Base-by-base conservation (phyloP, 768 basidiomycete species). In the Suillus subluteus region DNA sequence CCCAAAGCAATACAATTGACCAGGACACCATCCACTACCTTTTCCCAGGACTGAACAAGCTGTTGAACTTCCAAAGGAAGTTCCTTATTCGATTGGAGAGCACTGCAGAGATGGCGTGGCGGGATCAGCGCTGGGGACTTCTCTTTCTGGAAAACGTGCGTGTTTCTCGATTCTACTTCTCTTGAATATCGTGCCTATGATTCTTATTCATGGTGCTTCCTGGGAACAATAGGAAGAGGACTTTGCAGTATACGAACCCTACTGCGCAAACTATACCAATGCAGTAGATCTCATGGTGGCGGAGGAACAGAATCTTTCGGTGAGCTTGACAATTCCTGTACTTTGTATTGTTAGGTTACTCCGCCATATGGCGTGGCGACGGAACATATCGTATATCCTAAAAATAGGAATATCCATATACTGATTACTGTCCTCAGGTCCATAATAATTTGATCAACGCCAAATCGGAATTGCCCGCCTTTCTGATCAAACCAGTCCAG, bases 401-500 rank as follows among this genome's bases (percentile, higher is more conserved):
- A 40, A 70, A 71, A 72, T 76, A 70, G 69, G n/a, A 62, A 62
- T 12, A 58, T 68, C 71, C 43, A 76, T 46, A 6, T 59, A 66
- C 66, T 66, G 35, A 52, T 67, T 64, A 43, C 68, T 65, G 16
- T 61, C 59, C 66, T 64, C 74, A 95, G 93, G 86, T 87, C 67
- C 83, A 92, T 74, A 91, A 92, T 80, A 86, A 90, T 78, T 82
- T 94, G 82, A 92, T 96, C 80, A 93, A 95, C 72, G 90, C 91
- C 73, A 92, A 92, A 76, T 91, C 92, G 74, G 98, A 99, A 74
- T 84, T 99, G 40, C 93, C 94, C 66, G 95, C 95, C 11, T 97
- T 99, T 81, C 88, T 99, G 67, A 99, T 99, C 85, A 98, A 98
- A 82, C 98, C 98, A 8, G 92, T 99, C 59, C 98, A 99, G 78